Percentiles rank a stretch among this genome's conserved stretches.
phyloP scores from a whole-genome alignment of 805 yeast genomes.

The Candida nanaspora region DNA sequence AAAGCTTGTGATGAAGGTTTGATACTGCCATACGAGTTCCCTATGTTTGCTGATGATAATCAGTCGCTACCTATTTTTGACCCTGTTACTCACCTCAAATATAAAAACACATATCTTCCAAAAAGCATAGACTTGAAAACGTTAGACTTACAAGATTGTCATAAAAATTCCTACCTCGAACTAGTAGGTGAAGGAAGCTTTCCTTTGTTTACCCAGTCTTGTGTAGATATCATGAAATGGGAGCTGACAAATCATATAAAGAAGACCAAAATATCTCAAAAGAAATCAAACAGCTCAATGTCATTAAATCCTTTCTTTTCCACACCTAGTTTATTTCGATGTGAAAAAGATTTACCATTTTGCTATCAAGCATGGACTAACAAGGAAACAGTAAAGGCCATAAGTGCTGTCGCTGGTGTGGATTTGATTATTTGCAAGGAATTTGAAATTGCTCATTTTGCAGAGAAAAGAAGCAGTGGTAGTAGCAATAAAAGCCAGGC shows the following conservation, averaged over 20 bases:
- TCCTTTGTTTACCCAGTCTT: conserved; percentile 38
- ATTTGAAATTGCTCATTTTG: conserved; percentile 44
- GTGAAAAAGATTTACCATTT: conserved; percentile 34
- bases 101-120: conserved; percentile 8
- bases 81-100: conserved; percentile 16
- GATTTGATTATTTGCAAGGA: conserved; percentile 40
- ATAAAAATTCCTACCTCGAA: conserved; percentile 14
- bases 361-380: conserved; percentile 46
- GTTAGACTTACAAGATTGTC: conserved; percentile 7
- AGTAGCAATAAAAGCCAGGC: neutral
- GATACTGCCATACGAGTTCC: neutral
- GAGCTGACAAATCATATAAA: conserved; percentile 28
- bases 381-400: conserved; percentile 38
- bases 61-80: conserved; percentile 11
- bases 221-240: conserved; percentile 33
- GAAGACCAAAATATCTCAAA: conserved; percentile 11
- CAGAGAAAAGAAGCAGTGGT: conserved; percentile 4
- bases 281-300: conserved; percentile 7
- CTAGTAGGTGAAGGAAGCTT: conserved; percentile 25
- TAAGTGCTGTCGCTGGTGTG: conserved; percentile 45
- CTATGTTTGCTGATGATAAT: neutral
- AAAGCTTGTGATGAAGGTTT: neutral
- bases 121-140: conserved; percentile 9
- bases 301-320: conserved; percentile 13
- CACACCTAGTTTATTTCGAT: conserved; percentile 22